Conservation (phyloP, 23 red algal species). For the Agarophyton chilense region DNA sequence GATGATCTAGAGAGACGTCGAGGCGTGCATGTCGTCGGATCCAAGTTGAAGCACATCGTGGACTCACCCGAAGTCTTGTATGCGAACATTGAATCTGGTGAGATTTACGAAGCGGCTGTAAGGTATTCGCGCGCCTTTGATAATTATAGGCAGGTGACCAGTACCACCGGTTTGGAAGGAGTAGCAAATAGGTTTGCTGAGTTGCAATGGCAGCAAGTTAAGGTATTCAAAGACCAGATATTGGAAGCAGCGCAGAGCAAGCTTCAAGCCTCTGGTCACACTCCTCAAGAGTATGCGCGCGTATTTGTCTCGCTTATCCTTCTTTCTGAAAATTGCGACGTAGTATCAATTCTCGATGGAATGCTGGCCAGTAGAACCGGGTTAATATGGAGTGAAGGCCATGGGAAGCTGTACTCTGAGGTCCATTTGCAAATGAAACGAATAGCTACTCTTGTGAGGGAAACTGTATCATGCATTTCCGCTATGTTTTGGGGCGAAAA, state of each 20-base stretch:
- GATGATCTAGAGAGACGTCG: conserved; percentile 41
- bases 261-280: conserved; percentile 10
- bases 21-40: conserved; percentile 59
- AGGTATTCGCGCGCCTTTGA: conserved; percentile 25
- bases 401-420: background rate
- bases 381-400: conserved; percentile 27
- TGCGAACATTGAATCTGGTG: conserved; percentile 44
- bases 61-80: conserved; percentile 76
- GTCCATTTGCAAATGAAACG: conserved; percentile 27
- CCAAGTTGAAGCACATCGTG: conserved; percentile 59
- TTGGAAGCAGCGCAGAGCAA: conserved; percentile 52
- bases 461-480: conserved; percentile 41
- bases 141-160: conserved; percentile 28
- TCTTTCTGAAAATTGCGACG: conserved; percentile 49
- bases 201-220: conserved; percentile 44
- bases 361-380: conserved; percentile 55
- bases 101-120: conserved; percentile 68
- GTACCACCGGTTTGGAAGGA: conserved; percentile 37
- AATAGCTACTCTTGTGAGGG: conserved; percentile 54
- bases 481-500: conserved; percentile 41
- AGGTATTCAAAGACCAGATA: conserved; percentile 52
- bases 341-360: conserved; percentile 33
- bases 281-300: conserved; percentile 4
- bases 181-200: conserved; percentile 71
- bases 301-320: conserved; percentile 41